Base-by-base conservation (phyloP, 352 stramenopile species). In the Phytophthora brassicae region DNA sequence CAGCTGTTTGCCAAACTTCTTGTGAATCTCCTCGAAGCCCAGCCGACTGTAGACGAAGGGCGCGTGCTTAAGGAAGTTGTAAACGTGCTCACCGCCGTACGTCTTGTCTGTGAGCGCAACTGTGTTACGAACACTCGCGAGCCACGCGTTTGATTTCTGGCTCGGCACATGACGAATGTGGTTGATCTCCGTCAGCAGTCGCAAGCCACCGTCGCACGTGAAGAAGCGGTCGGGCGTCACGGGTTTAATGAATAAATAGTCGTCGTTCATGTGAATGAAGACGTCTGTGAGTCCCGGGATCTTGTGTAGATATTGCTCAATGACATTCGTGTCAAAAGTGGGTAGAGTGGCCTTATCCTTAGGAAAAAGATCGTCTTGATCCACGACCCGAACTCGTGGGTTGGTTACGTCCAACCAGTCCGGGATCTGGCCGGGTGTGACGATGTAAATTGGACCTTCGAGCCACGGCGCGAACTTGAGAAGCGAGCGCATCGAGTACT, bases 221-320 rank as follows among this genome's bases (percentile, higher is more conserved):
- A 96, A 96, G 52, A 96, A 86, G 22, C 88, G 80, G 36, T 92
- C 74, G 13, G 87, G 87, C 33, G 72, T 74, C 33, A 96, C 75
- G 17, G 81, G 81, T 47, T 91, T 89, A 29, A 88, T 86, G 66
- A 96, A 96, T 68, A 96, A 77, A 71, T 94, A 96, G 73, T 96
- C 87, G 69, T 96, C 87, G 70, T 96, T 96, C 67, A 96, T 83
- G 55, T 96, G 87, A 70, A 96, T 94, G 62, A 90, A 96, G 42
- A 90, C 73, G 60, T 96, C 87, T 28, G 87, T 90, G 42, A 96
- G 73, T 0, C 84, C 87, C 8, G 85, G 87, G 57, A 96, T 92
- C 44, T 83, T 79, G 70, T 96, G 81, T 47, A 96, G 63, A 35
- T 92, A 96, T 67, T 96, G 87, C 70, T 96, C 87, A 38, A 96